Evolutionary conservation across 805 yeast genomes (phyloP), one percentile per base, ranked within the genome.

Genomic region (Saturnispora silvae): DNA sequence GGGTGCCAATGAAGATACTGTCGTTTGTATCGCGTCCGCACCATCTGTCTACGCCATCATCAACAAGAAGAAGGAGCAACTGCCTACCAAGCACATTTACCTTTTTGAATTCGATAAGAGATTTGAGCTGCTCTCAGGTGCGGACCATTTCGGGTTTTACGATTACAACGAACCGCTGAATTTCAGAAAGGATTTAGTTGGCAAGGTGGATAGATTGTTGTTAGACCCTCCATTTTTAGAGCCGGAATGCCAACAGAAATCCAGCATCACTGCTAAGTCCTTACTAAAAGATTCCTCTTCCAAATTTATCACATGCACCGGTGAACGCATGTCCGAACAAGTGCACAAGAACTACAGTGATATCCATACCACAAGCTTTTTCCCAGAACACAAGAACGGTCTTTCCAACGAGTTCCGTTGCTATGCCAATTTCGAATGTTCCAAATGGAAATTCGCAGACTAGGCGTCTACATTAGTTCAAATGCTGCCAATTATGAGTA

Each of bases 21-120:
- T 75, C 1, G 68, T 86, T 31, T 82, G 81, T 34, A 69, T 86
- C 37, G 83, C 81, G 2, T 76, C 87, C 60, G 95, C 96, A 2
- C 96, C 96, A 15, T 81, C 95, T 0, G 95, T 84, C 3, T 86
- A 79, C 59, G 94, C 94, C 1, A 92, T 89, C 0, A 71, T 85
- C 31, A 68, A 67, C 44, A 70, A 71, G 40, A 64, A 71, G 35
- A 72, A 74, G 4, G 28, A 25, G n/a, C 61, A 64, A 4, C 45
- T 81, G 26, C 87, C 87, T 27, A 82, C 85, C 0, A 49, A 74
- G 37, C 70, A 80, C 35, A 77, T 85, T 15, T 82, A 81, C 52
- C 63, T 86, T 37, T 63, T 86, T 40, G 96, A 87, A 54, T 81
- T 52, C 52, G 96, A 87, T 53, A 70, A 64, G 37, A 68, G 96